Evolutionary conservation across 2,329 filamentous ascomycete genomes (phyloP), one percentile per base, ranked within the genome.

Genomic region (Aplosporella prunicola): DNA sequence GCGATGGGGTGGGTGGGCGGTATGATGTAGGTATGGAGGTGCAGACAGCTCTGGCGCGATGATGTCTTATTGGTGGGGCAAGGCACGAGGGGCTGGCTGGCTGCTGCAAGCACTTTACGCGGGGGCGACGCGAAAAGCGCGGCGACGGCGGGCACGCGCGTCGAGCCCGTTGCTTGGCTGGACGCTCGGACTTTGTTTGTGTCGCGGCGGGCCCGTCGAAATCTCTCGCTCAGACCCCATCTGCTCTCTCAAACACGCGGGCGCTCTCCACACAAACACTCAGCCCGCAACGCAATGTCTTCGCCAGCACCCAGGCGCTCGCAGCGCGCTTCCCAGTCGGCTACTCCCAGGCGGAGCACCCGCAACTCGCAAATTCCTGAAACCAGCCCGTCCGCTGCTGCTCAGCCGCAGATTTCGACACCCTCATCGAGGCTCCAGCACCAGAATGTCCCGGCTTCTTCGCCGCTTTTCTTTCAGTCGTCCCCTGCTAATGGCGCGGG

Each of bases 391-490:
- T 43, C 50, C 32, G 38, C 41, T 23, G 57, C 51, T 32, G 62
- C 40, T 52, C 54, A 9, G 63, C 60, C 59, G 29, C 60, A 60
- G 39, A 57, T 52, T 26, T 59, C 52, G 52, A 35, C 61, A 51
- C 54, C 55, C 50, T 37, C 55, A 58, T 44, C 52, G 59, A 34
- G 38, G 73, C 70, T 2, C 70, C 71, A 18, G 62, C 64, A 38
- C 23, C 32, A 41, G 11, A 53, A 57, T 37, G 54, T 67, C 23
- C 66, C 79, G 44, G 74, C 76, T 5, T 91, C 86, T 4, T 93
- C 87, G 41, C 88, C 88, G 26, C 69, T 94, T 46, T 83, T 84
- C 60, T 93, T 79, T 60, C 76, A 69, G 44, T 79, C 75, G 0
- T 80, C 76, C 13, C 74, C 77, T 5, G 57, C 51, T 8, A 63